Evolutionary conservation across 176 grass and related monocot species (phyloP), one percentile per base, ranked within the genome.

Genomic region (Oryza brachyantha): DNA sequence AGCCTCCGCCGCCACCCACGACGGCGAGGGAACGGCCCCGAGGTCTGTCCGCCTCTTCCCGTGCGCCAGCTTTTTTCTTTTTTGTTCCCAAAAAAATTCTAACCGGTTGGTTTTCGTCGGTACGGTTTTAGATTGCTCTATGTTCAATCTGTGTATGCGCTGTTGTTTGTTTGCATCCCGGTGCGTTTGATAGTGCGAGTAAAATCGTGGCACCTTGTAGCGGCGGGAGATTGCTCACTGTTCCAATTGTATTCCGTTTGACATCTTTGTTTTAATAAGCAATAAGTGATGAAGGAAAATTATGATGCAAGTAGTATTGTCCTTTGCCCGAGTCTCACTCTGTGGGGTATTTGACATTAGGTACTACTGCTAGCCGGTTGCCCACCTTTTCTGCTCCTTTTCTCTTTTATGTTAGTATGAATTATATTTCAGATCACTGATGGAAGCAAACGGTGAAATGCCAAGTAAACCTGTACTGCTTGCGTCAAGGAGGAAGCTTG

Each of bases 401-500:
- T 42, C 60, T 77, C 31, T 29, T 10, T 55, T 58, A 70, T 62
- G 25, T 13, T 13, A 32, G 17, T 76, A 21, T 29, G 36, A 60
- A 10, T 73, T 79, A 70, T 67, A 13, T 57, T 46, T 37, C 62
- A 97, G 93, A 63, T 57, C 73, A 87, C 62, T 64, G 70, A 87
- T 14, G 61, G 24, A 75, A 70, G 64, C 65, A 68, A 36, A 39
- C 83, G 69, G 70, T 68, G 86, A 89, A 83, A 81, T 79, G 38
- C 45, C 83, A n/a, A 68, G 3, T 58, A 81, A 59, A 42, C 11
- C 74, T 16, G 59, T 89, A 37, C 63, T 86, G 43, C 64, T 81
- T 70, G 71, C 68, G 16, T 85, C 92, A 32, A 84, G 80, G 52
- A 85, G 96, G 83, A 90, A 95, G 70, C 63, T 99, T 66, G 61